Evolutionary conservation across 176 grass and related monocot genomes (phyloP), one percentile per base, ranked within the genome.

Genomic region (Eleusine coracana): DNA sequence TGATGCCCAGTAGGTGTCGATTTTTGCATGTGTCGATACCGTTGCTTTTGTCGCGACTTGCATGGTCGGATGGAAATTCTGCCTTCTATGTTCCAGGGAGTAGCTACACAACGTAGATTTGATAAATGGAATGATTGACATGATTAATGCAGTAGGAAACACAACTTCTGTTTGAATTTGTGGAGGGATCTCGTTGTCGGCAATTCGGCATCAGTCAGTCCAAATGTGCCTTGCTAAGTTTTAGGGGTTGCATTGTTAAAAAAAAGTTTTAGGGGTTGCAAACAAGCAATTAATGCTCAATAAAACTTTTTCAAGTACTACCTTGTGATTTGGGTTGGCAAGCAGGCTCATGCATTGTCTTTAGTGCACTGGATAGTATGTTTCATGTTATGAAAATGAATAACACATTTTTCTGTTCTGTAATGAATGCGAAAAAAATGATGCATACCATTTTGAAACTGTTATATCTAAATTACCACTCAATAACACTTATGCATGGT

Each of bases 11-110:
- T 39, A 71, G 45, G 18, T 83, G 36, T 69, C 18, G 17, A n/a
- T 14, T 75, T 74, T 8, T 63, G 31, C 31, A 0, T 7, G 34
- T 41, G 51, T 10, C 55, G 10, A 7, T 66, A 36, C 44, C 50
- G 60, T 15, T 46, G 44, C 23, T 28, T 75, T 75, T 80, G 16
- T 27, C 4, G 27, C 5, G 3, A 63, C 18, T 50, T 12, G 5
- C 0, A 37, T 34, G 15, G 1, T 56, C 6, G 27, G 36, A 48
- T 37, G 10, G 7, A 46, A 70, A 71, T 54, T 46, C 7, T 7
- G 12, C 55, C 62, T 85, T 52, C n/a, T 86, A 39, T 86, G 56
- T 44, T 73, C 40, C 12, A 17, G 45, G 39, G 39, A 59, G 54
- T 65, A 70, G 61, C 63, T 2, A 4, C 0, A 1, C 1, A 0